Evolutionary conservation across 2,329 filamentous ascomycete species (phyloP), one percentile per base, ranked within the genome.

Genomic region (Fusarium agapanthi): DNA sequence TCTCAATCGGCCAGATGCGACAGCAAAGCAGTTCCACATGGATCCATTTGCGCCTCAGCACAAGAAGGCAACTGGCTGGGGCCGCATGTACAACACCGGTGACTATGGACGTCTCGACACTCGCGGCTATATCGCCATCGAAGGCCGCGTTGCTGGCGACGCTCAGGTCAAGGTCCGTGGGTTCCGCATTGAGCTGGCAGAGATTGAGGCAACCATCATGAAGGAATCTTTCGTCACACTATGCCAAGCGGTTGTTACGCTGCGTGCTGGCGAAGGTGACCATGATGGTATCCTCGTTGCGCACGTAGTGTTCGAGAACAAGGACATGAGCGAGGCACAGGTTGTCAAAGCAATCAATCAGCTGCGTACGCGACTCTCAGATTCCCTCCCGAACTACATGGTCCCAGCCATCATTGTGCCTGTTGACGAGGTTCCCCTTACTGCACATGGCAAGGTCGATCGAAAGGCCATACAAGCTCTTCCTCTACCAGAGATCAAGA

Each of bases 161-260:
- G 81, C 79, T 1, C 82, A 85, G 37, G 72, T 86, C 67, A 87
- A 87, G 72, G 74, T 87, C 6, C 78, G 80, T 3, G 84, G 84
- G 0, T 51, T 83, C 11, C 79, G 84, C 2, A 81, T 87, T 30
- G 86, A 88, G 13, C 75, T 88, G 1, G 67, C 74, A 6, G 86
- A 88, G 4, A 61, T 81, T 6, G 78, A 77, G 44, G 61, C 55
- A 20, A 69, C 61, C 9, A 72, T 80, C 7, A 32, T 67, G 26
- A 32, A 26, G 14, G 51, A n/a, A 20, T 37, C 55, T 7, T 20
- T 13, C 7, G 41, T 34, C 20, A 15, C n/a, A 24, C 40, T 38
- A 16, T 22, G 13, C 12, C 41, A 58, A 20, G 55, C 55, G 9
- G 55, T 47, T 32, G 55, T 58, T 24, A 45, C 55, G 7, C 32